These are phyloP conservation scores for Phialophora chinensis DNA, from an alignment of 2,329 filamentous ascomycete species.

Conservation along the genomic window DNA sequence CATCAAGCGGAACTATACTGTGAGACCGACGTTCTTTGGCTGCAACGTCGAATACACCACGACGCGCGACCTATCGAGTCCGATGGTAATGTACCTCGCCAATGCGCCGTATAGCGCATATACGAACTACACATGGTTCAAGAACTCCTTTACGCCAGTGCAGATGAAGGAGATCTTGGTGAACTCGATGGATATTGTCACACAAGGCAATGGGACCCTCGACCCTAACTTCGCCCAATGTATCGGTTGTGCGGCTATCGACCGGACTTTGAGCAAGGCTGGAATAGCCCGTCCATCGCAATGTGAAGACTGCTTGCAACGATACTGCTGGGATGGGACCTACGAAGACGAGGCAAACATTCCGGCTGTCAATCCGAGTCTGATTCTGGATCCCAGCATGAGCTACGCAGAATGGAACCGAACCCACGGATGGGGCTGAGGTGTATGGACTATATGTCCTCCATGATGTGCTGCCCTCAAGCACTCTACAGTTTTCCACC, in stretches of 20 bases:
- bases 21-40: conserved; percentile 38
- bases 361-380: conserved; percentile 13
- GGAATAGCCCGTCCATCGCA: conserved; percentile 33
- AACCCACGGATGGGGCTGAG: conserved; percentile 9
- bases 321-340: conserved; percentile 40
- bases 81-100: conserved; percentile 39
- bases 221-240: conserved; percentile 36
- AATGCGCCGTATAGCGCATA: conserved; percentile 40
- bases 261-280: conserved; percentile 35
- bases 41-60: conserved; percentile 36
- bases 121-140: conserved; percentile 18
- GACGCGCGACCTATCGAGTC: conserved; percentile 17
- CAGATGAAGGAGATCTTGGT: conserved; percentile 20
- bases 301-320: conserved; percentile 37
- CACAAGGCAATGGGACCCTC: conserved; percentile 38
- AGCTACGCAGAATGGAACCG: conserved; percentile 25
- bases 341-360: conserved; percentile 14
- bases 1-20: conserved; percentile 36
- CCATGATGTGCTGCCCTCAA: too few relatives aligned
- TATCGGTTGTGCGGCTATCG: conserved; percentile 39
- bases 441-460: too few relatives aligned
- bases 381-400: conserved; percentile 15
- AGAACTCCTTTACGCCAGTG: conserved; percentile 10
- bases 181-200: conserved; percentile 37
- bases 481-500: too few relatives aligned